Base-by-base conservation (phyloP, 1,139 yeast genomes). In the Candida sp. region DNA sequence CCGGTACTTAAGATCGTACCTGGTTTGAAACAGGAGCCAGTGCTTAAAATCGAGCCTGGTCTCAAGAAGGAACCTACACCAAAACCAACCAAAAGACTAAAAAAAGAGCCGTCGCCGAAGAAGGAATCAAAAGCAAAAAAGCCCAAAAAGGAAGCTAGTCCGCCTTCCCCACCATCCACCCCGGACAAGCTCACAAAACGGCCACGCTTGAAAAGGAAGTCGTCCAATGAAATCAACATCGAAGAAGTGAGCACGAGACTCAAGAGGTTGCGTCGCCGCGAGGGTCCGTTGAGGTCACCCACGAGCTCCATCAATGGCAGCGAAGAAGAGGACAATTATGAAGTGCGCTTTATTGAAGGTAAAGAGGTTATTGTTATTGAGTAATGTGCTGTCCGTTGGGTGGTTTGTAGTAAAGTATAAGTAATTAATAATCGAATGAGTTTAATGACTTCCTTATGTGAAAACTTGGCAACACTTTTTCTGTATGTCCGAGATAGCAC, bases 131-230 rank as follows among this genome's bases (percentile, higher is more conserved):
- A 17, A 22, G 3, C 26, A 4, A 5, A 8, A 17, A 30, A 42
- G 30, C 3, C 44, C 9, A 42, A 28, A 42, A 41, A 12, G n/a
- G n/a, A 30, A 17, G 6, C 40, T 27, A 32, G 49, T 48, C 37
- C 53, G 54, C 17, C 44, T 22, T 63, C 69, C 5, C 69, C 69
- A 9, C 69, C 69, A 22, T 47, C 53, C 6, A 64, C 69, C 1
- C 69, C 69, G 1, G 52, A 52, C 7, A 65, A 49, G 38, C 30
- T 28, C 17, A 33, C 47, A 37, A 47, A 47, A 38, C 49, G 58
- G 47, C 65, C 67, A 3, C 51, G 55, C 9, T 52, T 65, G 22
- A 64, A 60, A 47, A 55, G 68, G 44, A 58, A 51, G 38, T 25
- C 53, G 42, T 51, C 54, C 56, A 28, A 37, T 12, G 47, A 45